Evolutionary conservation across 2,329 filamentous ascomycete genomes (phyloP), one percentile per base, ranked within the genome.

Genomic region (Colletotrichum navitas): DNA sequence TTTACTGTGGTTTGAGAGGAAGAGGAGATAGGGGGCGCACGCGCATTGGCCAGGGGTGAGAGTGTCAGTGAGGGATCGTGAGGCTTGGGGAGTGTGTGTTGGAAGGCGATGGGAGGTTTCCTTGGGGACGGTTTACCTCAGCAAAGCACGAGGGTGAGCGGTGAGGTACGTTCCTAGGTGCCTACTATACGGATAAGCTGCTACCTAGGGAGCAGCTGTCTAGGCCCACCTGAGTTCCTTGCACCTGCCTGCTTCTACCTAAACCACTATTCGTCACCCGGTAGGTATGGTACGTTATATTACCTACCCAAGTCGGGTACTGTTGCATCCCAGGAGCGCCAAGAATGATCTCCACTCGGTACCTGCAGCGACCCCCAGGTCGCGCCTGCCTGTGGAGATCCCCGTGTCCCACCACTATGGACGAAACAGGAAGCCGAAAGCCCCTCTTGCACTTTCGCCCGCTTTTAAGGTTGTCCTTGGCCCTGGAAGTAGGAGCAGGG

Each of bases 401-500:
- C 43, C 51, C 5, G 12, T 16, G 26, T 12, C 32, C 68, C 68
- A 68, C 47, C n/a, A 32, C 16, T 1, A 16, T 36, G 43, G 34
- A 60, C 52, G 14, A 51, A 63, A 59, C 14, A 59, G 68, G 65
- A 45, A 32, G 59, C 51, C 43, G 24, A 12, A 16, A 5, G n/a
- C 24, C 52, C 51, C 51, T 60, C 43, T 62, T 47, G 45, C 56
- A 45, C 65, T 66, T 56, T 59, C 43, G 26, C 4, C 51, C 49
- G 58, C 54, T 62, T 71, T 71, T 71, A 71, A 71, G 68, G 68
- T 71, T 71, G 59, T 34, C 68, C 56, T 39, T 55, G 63, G 66
- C 65, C 65, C 45, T 63, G 59, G 45, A 51, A 43, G 45, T 43
- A 43, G 18, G 34, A n/a, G n/a, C 64, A 68, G 45, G 68, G 63